Conservation (phyloP, 1,139 yeast species). For the Candida tetrigidarum region DNA sequence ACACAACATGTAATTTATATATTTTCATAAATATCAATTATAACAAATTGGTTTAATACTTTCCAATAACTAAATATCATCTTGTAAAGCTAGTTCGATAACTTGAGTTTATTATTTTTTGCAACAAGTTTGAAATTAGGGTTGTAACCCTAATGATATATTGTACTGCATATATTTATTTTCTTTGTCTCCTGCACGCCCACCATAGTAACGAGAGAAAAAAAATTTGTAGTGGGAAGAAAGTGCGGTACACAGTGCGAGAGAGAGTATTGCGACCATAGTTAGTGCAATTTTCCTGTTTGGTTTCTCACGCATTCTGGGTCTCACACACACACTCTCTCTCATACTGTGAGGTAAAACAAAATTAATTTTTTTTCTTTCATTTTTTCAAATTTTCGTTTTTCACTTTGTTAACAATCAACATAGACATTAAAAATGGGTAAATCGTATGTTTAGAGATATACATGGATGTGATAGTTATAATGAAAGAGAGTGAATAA, state of each 20-base stretch:
- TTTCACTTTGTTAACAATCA: constrained; percentile 1
- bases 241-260: neutral
- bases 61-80: constrained; percentile 8
- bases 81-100: neutral
- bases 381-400: constrained; percentile 6
- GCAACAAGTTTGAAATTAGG: constrained; percentile 14
- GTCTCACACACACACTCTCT: constrained; percentile 2
- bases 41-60: constrained; percentile 12
- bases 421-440: constrained; percentile 57
- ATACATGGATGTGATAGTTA: constrained; percentile 2
- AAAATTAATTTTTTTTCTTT: no score
- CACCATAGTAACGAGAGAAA: neutral
- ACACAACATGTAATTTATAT: constrained; percentile 5
- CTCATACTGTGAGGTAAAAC: no score
- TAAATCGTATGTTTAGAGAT: constrained; percentile 70
- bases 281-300: neutral
- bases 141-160: constrained; percentile 18
- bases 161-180: neutral
- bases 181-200: constrained; percentile 2
- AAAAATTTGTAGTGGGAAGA: constrained; percentile 9
- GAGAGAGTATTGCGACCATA: no score
- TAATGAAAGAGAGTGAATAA: neutral
- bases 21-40: constrained; percentile 3
- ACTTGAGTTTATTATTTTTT: neutral
- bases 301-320: constrained; percentile 6